These are phyloP conservation scores for Vigna trinervia DNA, from an alignment of 306 rosid species.

Conservation along the genomic window DNA sequence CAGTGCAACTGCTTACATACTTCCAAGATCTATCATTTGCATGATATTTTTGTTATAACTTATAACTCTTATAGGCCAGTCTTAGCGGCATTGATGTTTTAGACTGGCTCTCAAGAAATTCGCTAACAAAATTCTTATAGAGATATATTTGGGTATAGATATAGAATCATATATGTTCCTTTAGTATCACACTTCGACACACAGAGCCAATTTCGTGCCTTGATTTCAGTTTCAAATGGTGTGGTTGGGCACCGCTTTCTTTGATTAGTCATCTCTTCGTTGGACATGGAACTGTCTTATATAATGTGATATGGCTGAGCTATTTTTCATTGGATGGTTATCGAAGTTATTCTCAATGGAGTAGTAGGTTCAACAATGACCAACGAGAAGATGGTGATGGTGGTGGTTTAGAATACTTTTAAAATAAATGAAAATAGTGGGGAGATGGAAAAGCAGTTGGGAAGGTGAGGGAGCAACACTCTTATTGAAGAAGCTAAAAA, in stretches of 20 bases:
- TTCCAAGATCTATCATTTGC: conserved; percentile 24
- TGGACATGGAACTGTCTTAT: neutral
- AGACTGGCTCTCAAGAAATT: neutral
- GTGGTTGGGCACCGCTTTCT: neutral
- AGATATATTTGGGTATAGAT: conserved; percentile 14
- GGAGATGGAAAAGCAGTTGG: too few relatives aligned
- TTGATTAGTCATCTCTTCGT: neutral
- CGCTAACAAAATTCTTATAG: conserved; percentile 1
- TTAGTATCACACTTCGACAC: neutral
- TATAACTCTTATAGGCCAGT: neutral
- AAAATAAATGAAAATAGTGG: too few relatives aligned
- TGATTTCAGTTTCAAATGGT: conserved; percentile 3
- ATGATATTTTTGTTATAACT: conserved; percentile 10
- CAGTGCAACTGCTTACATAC: neutral
- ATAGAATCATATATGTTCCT: conserved; percentile 23
- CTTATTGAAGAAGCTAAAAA: too few relatives aligned
- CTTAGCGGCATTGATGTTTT: conserved; percentile 15
- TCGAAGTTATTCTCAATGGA: too few relatives aligned
- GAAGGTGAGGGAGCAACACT: too few relatives aligned
- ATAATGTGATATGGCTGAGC: neutral
- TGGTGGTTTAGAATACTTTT: too few relatives aligned
- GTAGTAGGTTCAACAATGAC: too few relatives aligned
- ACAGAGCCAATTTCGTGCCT: neutral
- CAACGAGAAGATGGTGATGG: too few relatives aligned
- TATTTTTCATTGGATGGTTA: neutral